Evolutionary conservation across 306 rosid species (phyloP).

Genomic region (Abrus pulchellus): DNA sequence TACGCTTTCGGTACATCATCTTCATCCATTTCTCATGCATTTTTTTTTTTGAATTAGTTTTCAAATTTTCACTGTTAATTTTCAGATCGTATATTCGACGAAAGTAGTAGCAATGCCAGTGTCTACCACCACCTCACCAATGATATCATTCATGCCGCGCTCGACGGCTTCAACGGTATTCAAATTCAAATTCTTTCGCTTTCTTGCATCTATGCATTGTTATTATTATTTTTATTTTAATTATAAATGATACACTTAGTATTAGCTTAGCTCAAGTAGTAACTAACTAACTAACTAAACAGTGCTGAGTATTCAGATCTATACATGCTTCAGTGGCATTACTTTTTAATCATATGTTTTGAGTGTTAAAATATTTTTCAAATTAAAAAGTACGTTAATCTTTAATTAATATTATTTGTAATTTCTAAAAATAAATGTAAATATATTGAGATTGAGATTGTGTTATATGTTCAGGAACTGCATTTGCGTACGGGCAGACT

Average conservation of each 20-base stretch:
- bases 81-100: slow-evolving; percentile 88
- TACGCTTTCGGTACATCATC: slow-evolving; percentile 76
- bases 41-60: neutral
- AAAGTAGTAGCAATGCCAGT: slow-evolving; percentile 69
- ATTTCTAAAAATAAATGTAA: slow-evolving; percentile 33
- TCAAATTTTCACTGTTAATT: neutral
- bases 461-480: slow-evolving; percentile 72
- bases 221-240: neutral
- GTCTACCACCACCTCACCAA: slow-evolving; percentile 83
- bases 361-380: neutral
- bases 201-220: neutral
- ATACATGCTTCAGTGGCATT: neutral
- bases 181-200: neutral
- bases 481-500: slow-evolving; percentile 98
- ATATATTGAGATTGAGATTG: slow-evolving; percentile 32
- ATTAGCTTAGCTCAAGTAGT: slow-evolving; percentile 34
- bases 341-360: neutral
- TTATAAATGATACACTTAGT: neutral
- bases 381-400: neutral
- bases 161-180: slow-evolving; percentile 90
- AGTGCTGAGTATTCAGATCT: neutral
- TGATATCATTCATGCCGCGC: slow-evolving; percentile 88
- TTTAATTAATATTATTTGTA: neutral
- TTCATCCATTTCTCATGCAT: neutral
- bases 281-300: slow-evolving; percentile 2